Base-by-base conservation (phyloP, 2,329 filamentous ascomycete genomes). In the Pyrenochaeta sp. region DNA sequence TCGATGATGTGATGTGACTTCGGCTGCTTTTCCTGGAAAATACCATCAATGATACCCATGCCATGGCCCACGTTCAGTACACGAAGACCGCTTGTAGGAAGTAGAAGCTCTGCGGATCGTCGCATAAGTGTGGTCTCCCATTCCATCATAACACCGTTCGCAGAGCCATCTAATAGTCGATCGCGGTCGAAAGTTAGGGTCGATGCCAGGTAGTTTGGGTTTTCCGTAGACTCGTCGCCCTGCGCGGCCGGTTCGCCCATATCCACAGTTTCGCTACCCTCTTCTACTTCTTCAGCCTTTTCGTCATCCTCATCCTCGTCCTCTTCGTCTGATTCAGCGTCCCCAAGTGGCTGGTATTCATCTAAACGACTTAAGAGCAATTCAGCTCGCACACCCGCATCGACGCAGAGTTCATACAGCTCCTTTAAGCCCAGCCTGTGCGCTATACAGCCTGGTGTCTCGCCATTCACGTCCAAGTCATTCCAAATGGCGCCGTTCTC, bases 401-500 rank as follows among this genome's bases (percentile, higher is more conserved):
- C 91, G 7, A 98, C 91, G 74, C 94, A 91, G 56, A 93, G 78
- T 40, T 90, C 86, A 74, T 99, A 98, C 36, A 97, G 79, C 49
- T 87, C 84, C 52, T 79, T 83, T 68, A 91, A 81, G 0, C 90
- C 90, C 25, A 97, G 65, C 45, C 86, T 75, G 28, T 84, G 83
- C 8, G 95, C 95, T 43, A 97, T 81, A 75, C 94, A 98, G 7
- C 93, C 95, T 0, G 95, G 93, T 2, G 95, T 98, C 82, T 98
- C 94, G 69, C 92, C 86, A 67, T 91, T 90, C 65, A 83, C 80
- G 77, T 98, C 92, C 54, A 98, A 82, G 75, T 97, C 93, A 80
- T 99, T 99, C 95, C 95, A 99, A 67, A 98, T 97, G 10, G 92
- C 95, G 32, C 95, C 95, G 67, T 91, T 90, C 71, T 93, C 85